Evolutionary conservation across 1,284 basidiomycete species (phyloP), one percentile per base, ranked within the genome.

Genomic region (Malassezia furfur): DNA sequence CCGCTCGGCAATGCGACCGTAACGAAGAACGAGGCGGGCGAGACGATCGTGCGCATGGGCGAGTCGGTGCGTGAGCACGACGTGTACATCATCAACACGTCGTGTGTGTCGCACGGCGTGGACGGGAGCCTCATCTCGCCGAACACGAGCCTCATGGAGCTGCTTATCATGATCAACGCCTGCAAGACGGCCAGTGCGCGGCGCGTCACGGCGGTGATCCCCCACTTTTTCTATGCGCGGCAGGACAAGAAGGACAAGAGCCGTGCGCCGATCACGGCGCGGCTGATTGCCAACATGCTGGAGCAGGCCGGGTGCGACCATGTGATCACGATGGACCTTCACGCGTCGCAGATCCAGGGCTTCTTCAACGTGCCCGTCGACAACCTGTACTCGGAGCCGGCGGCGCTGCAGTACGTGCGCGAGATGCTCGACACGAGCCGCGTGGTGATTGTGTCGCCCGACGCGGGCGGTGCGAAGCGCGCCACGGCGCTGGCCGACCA

Each of bases 281-380:
- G 98, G 77, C 83, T 99, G 32, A 90, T 99, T 22, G 94, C 94
- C 57, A 98, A 98, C 78, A 98, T 99, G 93, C 82, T 99, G 63
- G 87, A 91, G 74, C 89, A 86, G 76, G 87, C 91, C 22, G 94
- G 94, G 3, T 96, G 93, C 74, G 93, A 98, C 78, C 94, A 98
- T 80, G 86, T 99, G 71, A 93, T 96, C 65, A 75, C 72, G 5
- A 75, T 75, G 71, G 72, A 75, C 52, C 53, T 75, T n/a, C 72
- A 75, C 52, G 72, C 72, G 0, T 65, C 63, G 34, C 71, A 73
- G 57, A 75, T 75, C 50, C 72, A 99, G 78, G 94, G 94, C 34
- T 99, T 99, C 81, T 99, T 99, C 77, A 93, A 98, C 77, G 93
- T 96, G n/a, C 94, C 94, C 15, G 93, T 98, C 61, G 93, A 96